A percentile compares a stretch with the other conserved stretches of the same genome.
Conservation (phyloP, 1,284 basidiomycete genomes). For the Termitomyces sp. region DNA sequence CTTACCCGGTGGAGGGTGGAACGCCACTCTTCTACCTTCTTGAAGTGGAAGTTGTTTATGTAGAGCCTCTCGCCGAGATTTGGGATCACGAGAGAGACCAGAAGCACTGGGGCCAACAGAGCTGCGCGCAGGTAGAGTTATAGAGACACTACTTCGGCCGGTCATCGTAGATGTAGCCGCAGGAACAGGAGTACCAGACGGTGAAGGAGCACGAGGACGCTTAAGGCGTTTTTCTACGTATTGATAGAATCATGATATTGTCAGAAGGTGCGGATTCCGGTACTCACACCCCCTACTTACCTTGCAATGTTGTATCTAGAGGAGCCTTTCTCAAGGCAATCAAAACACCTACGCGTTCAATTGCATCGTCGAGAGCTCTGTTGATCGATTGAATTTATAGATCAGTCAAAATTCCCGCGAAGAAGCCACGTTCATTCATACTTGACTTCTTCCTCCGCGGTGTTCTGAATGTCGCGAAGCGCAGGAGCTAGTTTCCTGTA, state of each 20-base stretch:
- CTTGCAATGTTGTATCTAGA: conserved; percentile 47
- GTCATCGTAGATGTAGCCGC: conserved; percentile 29
- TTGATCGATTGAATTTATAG: conserved; percentile 2
- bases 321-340: conserved; percentile 68
- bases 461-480: conserved; percentile 54
- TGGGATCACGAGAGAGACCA: conserved; percentile 60
- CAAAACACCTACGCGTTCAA: conserved; percentile 63
- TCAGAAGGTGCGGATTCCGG: conserved; percentile 1
- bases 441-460: conserved; percentile 61
- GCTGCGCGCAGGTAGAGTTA: conserved; percentile 48
- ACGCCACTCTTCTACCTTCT: conserved; percentile 71
- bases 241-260: conserved; percentile 1
- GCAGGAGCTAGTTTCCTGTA: conserved; percentile 58
- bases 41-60: conserved; percentile 61
- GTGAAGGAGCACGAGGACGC: conserved; percentile 65
- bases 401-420: conserved; percentile 1
- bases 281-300: conserved; percentile 38
- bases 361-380: conserved; percentile 65
- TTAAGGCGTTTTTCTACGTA: conserved; percentile 66
- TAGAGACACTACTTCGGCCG: conserved; percentile 43
- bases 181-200: conserved; percentile 43
- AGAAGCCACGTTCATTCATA: conserved; percentile 29
- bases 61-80: conserved; percentile 55
- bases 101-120: conserved; percentile 53
- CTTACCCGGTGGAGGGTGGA: conserved; percentile 61